A percentile compares a stretch with the other conserved stretches of the same genome.
Evolutionary conservation across 768 basidiomycete genomes (phyloP).

Genomic region (Lepiota venenata): DNA sequence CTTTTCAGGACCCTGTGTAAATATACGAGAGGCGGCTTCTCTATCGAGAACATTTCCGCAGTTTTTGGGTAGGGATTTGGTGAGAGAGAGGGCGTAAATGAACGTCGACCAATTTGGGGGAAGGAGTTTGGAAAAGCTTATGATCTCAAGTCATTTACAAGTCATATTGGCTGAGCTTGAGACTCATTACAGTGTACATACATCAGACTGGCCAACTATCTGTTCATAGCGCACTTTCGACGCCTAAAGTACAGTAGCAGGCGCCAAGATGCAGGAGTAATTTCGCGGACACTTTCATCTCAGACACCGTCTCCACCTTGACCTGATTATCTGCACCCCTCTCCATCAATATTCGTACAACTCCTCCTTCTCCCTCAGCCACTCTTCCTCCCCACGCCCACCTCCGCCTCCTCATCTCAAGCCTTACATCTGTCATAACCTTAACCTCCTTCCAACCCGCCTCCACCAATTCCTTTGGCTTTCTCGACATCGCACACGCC

Average conservation of each 20-base stretch:
- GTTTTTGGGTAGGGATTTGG: conserved; percentile 91
- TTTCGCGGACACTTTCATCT: conserved; percentile 17
- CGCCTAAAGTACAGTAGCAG: too few relatives aligned
- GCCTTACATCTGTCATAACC: conserved; percentile 11
- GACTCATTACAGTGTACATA: too few relatives aligned
- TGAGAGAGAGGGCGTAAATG: conserved; percentile 86
- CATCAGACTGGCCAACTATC: too few relatives aligned
- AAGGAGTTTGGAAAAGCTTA: too few relatives aligned
- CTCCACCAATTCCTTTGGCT: conserved; percentile 43
- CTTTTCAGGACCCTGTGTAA: conserved; percentile 86
- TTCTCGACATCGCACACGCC: conserved; percentile 40
- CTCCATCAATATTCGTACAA: conserved; percentile 46
- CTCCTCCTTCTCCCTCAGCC: conserved; percentile 19
- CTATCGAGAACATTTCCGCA: conserved; percentile 76
- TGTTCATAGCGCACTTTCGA: too few relatives aligned
- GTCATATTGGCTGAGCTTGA: too few relatives aligned
- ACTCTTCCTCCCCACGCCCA: not conserved
- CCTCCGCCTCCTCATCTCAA: too few relatives aligned
- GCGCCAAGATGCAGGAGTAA: too few relatives aligned
- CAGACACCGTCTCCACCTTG: conserved; percentile 47
- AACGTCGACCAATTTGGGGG: too few relatives aligned
- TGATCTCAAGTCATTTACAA: too few relatives aligned
- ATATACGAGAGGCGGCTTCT: conserved; percentile 86
- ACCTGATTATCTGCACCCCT: conserved; percentile 11
- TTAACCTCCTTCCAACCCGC: conserved; percentile 34